Conservation (phyloP, 202 grass and related monocot species). For the Zoysia matrella region DNA sequence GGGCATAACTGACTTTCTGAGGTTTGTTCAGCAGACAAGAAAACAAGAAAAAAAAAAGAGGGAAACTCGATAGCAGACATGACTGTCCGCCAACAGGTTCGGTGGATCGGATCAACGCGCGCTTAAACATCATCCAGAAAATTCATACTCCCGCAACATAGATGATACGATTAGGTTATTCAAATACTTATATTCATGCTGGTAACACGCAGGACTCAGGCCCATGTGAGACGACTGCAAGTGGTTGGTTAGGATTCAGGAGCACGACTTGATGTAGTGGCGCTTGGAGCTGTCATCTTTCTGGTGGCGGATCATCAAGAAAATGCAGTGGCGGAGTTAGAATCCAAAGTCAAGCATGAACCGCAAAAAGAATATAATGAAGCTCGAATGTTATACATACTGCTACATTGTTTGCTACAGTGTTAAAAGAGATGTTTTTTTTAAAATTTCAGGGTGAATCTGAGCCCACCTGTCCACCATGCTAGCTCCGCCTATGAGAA, state of each 20-base stretch:
- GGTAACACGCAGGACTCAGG: neutral
- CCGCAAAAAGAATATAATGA: too few relatives aligned
- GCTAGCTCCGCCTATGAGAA: too few relatives aligned
- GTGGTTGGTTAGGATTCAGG: neutral
- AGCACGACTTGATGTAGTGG: neutral
- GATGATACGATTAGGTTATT: conserved; percentile 8
- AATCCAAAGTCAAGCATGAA: too few relatives aligned
- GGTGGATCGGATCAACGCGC: neutral
- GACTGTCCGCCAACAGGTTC: neutral
- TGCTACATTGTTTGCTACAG: too few relatives aligned
- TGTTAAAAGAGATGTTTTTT: too few relatives aligned
- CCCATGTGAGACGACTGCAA: conserved; percentile 2
- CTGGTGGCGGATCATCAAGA: neutral
- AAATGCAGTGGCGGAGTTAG: neutral
- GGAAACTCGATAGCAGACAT: neutral
- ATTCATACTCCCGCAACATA: neutral
- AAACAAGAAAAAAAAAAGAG: neutral
- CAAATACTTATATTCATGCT: neutral
- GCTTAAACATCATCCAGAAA: neutral
- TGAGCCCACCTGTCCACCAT: too few relatives aligned
- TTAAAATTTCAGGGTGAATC: too few relatives aligned
- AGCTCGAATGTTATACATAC: too few relatives aligned
- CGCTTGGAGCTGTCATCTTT: neutral
- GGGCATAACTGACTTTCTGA: neutral
- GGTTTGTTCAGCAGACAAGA: too few relatives aligned